Base-by-base conservation (phyloP, 148 eudicot species). In the Rhododendron molle region DNA sequence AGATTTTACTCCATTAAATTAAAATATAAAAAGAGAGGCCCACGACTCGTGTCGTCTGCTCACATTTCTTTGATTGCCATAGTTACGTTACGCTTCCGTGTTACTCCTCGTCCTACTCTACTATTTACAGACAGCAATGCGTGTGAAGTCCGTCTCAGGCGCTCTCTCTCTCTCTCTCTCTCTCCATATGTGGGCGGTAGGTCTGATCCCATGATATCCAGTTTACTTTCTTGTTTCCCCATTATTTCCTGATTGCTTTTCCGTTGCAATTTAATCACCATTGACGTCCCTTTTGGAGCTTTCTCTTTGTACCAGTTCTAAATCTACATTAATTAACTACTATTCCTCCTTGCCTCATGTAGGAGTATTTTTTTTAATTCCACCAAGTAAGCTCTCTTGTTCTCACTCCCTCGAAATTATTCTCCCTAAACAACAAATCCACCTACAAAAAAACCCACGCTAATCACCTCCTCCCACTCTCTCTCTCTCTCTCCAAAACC, bases 271-370 rank as follows among this genome's bases (percentile, higher is more conserved):
- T 49, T 71, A 23, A 80, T 38, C 86, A 2, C 50, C 80, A 69
- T 80, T 21, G 44, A 83, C 40, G 54, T 18, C 56, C 32, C 13
- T 36, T 83, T 87, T 87, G 86, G 84, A 87, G 80, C 86, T 69
- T 87, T 79, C 86, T 69, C 67, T 78, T 84, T 83, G 80, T 28
- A 83, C 7, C 58, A 18, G 32, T 40, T 72, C 60, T 30, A 78
- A 83, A 87, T 84, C 85, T 78, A 49, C 38, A 34, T 49, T 44
- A 26, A 3, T 71, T 71, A 14, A 38, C 28, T 3, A 18, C 73
- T 43, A 1, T 44, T 20, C 23, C 18, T 1, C 44, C 52, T 3
- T 23, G 1, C 36, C 18, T 71, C 16, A 1, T 32, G 8, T 14
- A 71, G 36, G 2, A 36, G 36, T 38, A 38, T 28, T 10, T n/a